Evolutionary conservation across 2,329 filamentous ascomycete species (phyloP).

Genomic region (Cytospora paraplurivora): DNA sequence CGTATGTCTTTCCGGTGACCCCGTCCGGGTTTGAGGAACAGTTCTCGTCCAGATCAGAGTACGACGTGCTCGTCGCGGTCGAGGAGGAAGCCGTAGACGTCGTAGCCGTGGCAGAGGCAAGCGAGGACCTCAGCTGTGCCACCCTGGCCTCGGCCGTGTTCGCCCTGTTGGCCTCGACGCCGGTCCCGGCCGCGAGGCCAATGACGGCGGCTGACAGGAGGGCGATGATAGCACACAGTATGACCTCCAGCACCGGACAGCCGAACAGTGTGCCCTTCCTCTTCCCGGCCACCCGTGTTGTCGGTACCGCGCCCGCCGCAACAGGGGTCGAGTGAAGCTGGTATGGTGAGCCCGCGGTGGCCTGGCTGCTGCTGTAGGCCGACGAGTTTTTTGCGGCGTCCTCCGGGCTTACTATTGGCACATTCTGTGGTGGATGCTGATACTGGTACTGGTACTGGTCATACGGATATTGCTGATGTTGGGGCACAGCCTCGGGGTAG

Average conservation of each 20-base stretch:
- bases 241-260: slow-evolving; percentile 44
- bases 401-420: slow-evolving; percentile 19
- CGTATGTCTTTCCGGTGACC: slow-evolving; percentile 44
- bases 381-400: slow-evolving; percentile 2
- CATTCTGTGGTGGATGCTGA: slow-evolving; percentile 10
- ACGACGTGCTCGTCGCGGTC: slow-evolving; percentile 35
- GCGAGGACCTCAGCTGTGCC: slow-evolving; percentile 35
- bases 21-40: slow-evolving; percentile 41
- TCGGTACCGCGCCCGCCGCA: neutral
- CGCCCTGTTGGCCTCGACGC: slow-evolving; percentile 44
- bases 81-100: slow-evolving; percentile 30
- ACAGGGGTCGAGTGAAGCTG: neutral
- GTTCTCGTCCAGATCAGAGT: slow-evolving; percentile 42
- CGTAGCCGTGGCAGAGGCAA: slow-evolving; percentile 29
- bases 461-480: slow-evolving; percentile 9
- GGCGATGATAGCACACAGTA: slow-evolving; percentile 45
- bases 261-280: slow-evolving; percentile 36
- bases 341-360: slow-evolving; percentile 19
- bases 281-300: neutral
- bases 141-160: slow-evolving; percentile 41
- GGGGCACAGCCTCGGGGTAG: slow-evolving; percentile 23
- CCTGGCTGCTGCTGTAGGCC: slow-evolving; percentile 23
- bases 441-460: slow-evolving; percentile 17
- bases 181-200: slow-evolving; percentile 48
- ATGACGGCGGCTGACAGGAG: slow-evolving; percentile 45